Base-by-base conservation (phyloP, 2,329 filamentous ascomycete genomes). In the Pseudofabraea citricarpa region DNA sequence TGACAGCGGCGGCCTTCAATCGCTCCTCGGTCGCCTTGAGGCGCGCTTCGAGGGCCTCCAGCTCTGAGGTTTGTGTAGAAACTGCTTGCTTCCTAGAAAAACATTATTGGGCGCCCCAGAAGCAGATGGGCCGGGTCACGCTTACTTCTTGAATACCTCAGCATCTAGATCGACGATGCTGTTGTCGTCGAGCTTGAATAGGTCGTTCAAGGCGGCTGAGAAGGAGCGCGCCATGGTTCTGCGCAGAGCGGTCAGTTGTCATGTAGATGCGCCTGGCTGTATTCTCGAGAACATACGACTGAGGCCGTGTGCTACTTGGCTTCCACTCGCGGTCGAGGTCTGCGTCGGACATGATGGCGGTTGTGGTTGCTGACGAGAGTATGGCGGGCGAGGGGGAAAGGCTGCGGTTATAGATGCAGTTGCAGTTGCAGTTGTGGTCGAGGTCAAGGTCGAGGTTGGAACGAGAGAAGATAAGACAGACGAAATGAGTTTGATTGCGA, bases 141-240 rank as follows among this genome's bases (percentile, higher is more conserved):
- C 47, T 22, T 46, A 96, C 90, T 90, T 91, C 65, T 88, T 78
- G 62, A 88, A 78, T 48, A 95, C 80, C 54, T 85, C 79, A 62
- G 84, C 75, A 58, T 86, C 80, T 26, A 95, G 75, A 49, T 85
- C 77, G 58, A 84, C 79, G 46, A 93, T 65, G 55, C 83, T 84
- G 65, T 82, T 85, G 56, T 93, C 87, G 56, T 93, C 87, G 60
- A 96, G 83, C 59, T 86, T 85, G 72, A 96, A 96, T 56, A 94
- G 85, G 62, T 89, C 85, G 72, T 91, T 86, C 48, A 96, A 74
- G 63, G 91, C 87, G 35, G 81, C 74, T 47, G 89, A 91, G 69
- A 96, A 95, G 61, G 85, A 88, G 56, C 81, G 85, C 42, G 90
- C 90, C 66, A 95, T 82, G 48, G 87, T 93, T 51, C 90, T 95